Evolutionary conservation across 805 yeast genomes (phyloP), one percentile per base, ranked within the genome.

Genomic region (Candida jianshihensis): DNA sequence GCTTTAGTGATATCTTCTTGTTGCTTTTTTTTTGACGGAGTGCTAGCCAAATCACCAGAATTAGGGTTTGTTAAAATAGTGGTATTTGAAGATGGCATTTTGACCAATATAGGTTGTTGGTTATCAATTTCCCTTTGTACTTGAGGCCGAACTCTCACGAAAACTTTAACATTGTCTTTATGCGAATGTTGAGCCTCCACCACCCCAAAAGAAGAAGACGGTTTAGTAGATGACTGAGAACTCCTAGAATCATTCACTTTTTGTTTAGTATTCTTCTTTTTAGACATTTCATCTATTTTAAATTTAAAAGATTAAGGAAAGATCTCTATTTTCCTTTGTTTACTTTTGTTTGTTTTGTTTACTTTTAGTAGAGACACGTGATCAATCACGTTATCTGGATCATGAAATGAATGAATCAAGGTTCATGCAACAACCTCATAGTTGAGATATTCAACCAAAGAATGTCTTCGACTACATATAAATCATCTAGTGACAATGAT

Each of bases 91-190:
- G 37, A 32, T 14, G 27, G 32, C 54, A 53, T 51, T 18, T 37
- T 29, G 0, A 53, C 48, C 3, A 53, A 36, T 0, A 53, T 27
- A 2, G 40, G 43, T 3, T 35, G 43, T 8, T 41, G 25, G 8
- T 21, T 26, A 6, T 42, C 44, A 3, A 36, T 26, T 20, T 53
- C 58, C 18, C 58, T 39, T 1, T 39, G 25, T 0, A 50, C 31
- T n/a, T 44, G 35, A 1, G 81, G 80, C 35, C 81, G 54, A 3
- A 73, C 76, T 13, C 81, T 53, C 1, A 73, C 76, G n/a, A 66
- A 50, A 2, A 73, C 78, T 37, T 66, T 65, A 24, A 73, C 68
- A 40, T 60, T 65, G 22, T 51, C 35, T 6, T 13, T 34, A 9
- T n/a, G n/a, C n/a, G n/a, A n/a, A n/a, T n/a, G n/a, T n/a, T n/a